phyloP scores from a whole-genome alignment of 495 filamentous ascomycete species.

The Neurospora discreta region DNA sequence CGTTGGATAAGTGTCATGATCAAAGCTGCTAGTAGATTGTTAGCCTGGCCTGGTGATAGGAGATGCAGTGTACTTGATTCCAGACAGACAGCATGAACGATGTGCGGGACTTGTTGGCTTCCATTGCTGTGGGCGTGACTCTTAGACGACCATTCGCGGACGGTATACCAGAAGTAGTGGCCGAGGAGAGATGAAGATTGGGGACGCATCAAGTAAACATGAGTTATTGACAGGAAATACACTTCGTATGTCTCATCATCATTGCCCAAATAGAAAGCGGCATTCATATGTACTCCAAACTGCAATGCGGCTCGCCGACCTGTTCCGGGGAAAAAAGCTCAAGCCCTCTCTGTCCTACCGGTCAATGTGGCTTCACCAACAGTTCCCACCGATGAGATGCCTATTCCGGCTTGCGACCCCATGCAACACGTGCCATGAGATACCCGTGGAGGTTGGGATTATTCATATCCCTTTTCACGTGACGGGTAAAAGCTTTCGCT shows the following conservation, averaged over 20 bases:
- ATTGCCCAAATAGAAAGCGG: not conserved
- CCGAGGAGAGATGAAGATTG: not conserved
- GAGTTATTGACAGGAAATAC: not conserved
- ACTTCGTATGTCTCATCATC: not conserved
- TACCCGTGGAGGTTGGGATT: constrained; percentile 18
- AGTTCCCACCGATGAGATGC: not conserved
- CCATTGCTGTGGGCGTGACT: not conserved
- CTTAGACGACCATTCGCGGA: not conserved
- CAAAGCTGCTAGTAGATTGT: not conserved
- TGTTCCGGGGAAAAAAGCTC: not conserved
- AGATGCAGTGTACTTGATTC: not conserved
- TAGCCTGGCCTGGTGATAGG: not conserved
- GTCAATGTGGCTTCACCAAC: not conserved
- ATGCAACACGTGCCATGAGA: constrained; percentile 21
- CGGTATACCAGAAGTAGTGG: not conserved
- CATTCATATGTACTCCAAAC: not conserved
- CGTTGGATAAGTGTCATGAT: not conserved
- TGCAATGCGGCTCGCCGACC: not conserved
- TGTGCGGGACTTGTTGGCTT: not conserved
- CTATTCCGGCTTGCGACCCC: constrained; percentile 22
- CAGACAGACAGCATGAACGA: not conserved
- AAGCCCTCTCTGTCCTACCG: not conserved
- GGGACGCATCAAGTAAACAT: not conserved
- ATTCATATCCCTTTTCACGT: constrained; percentile 22
- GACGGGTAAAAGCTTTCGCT: constrained; percentile 22